Percentiles rank a stretch among this genome's conserved stretches.
These are phyloP conservation scores for Pseudogymnoascus destructans DNA, from an alignment of 2,329 filamentous ascomycete species.

Conservation along the genomic window DNA sequence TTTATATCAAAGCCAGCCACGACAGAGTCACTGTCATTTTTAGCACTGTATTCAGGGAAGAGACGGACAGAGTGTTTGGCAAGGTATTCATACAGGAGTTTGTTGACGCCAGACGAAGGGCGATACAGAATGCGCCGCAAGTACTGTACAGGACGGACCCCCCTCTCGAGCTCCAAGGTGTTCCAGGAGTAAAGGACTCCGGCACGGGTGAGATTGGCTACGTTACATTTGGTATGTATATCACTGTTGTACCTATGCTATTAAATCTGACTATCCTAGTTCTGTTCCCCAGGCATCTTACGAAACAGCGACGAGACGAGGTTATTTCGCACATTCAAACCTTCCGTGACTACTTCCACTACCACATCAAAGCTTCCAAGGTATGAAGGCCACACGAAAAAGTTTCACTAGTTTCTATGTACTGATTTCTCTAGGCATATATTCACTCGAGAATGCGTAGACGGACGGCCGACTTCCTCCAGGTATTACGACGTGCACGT, in stretches of 20 bases:
- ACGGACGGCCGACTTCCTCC: slow-evolving; percentile 93
- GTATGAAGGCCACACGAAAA: slow-evolving; percentile 27
- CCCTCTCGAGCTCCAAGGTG: slow-evolving; percentile 76
- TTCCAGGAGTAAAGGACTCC: slow-evolving; percentile 66
- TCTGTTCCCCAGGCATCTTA: slow-evolving; percentile 88
- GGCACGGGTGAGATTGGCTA: slow-evolving; percentile 85
- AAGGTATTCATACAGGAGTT: slow-evolving; percentile 99
- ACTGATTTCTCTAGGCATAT: slow-evolving; percentile 51
- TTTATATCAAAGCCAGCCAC: slow-evolving; percentile 95
- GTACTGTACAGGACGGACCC: slow-evolving; percentile 93
- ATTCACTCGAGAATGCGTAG: slow-evolving; percentile 98
- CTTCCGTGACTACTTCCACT: slow-evolving; percentile 99
- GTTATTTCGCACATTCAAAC: slow-evolving; percentile 99
- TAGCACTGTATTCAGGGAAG: slow-evolving; percentile 93
- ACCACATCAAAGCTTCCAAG: slow-evolving; percentile 99
- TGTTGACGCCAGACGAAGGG: slow-evolving; percentile 84
- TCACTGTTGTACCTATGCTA: slow-evolving; percentile 13
- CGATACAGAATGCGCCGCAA: slow-evolving; percentile 96
- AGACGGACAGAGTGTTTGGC: slow-evolving; percentile 93
- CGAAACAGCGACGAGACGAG: slow-evolving; percentile 76
- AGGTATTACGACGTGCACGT: slow-evolving; percentile 91
- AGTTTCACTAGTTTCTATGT: slow-evolving; percentile 12
- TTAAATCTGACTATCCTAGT: slow-evolving; percentile 39
- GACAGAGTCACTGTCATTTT: slow-evolving; percentile 98
- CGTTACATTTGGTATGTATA: slow-evolving; percentile 74